Base-by-base conservation (phyloP, 257 asterid genomes). In the Leonotis leonurus region DNA sequence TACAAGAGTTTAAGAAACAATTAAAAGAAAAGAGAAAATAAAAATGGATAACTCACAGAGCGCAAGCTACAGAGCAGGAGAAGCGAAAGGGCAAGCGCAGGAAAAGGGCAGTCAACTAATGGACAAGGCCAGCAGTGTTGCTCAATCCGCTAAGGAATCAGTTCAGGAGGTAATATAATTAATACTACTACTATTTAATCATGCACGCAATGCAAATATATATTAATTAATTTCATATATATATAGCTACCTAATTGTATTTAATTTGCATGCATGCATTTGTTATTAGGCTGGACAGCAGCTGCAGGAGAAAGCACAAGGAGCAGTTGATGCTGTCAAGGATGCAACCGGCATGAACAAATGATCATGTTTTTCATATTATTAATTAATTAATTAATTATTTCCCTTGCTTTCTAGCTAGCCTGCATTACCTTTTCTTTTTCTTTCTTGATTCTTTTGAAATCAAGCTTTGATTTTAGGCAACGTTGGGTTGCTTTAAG, bases 111-210 rank as follows among this genome's bases (percentile, higher is more conserved):
- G 12, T 71, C 85, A 80, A 52, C 37, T 78, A 72, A 72, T 80
- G 78, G 87, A 80, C n/a, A 80, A 78, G 65, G 84, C 86, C 9
- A 33, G 65, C 66, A 63, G 63, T 58, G 84, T 78, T 45, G 86
- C 84, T 2, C 75, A 83, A 14, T 80, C 90, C 1, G 81, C 86
- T 3, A 77, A 73, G 71, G 84, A 83, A 52, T 56, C 89, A 5
- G 10, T 71, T 56, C 84, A 80, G 39, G 61, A 78, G 73, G 89
- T 79, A 41, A 27, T n/a, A n/a, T n/a, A n/a, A n/a, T n/a, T n/a
- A n/a, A n/a, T n/a, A n/a, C n/a, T n/a, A n/a, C n/a, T n/a, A n/a
- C n/a, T n/a, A n/a, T n/a, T n/a, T n/a, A n/a, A n/a, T n/a, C n/a
- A n/a, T n/a, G n/a, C n/a, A n/a, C n/a, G n/a, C n/a, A n/a, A n/a